Evolutionary conservation across 2,329 filamentous ascomycete genomes (phyloP).

Genomic region (Hypoxylon sp.): DNA sequence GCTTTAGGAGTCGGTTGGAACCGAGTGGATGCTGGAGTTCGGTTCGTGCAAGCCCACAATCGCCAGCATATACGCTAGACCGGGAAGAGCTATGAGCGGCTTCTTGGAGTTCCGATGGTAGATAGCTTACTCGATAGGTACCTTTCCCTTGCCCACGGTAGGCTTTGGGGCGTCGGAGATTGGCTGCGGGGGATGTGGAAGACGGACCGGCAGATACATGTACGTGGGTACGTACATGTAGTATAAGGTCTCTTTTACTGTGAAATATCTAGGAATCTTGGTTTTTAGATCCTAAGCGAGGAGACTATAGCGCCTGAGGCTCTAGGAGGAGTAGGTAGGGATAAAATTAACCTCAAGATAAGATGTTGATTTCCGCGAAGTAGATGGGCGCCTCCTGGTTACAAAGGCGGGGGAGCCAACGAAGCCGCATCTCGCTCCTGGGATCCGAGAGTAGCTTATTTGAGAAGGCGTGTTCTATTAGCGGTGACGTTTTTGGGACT

Average conservation of each 20-base stretch:
- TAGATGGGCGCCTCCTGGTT: conserved; percentile 1
- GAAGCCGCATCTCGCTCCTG: conserved; percentile 12
- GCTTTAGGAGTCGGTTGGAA: conserved; percentile 3
- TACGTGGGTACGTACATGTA: not conserved
- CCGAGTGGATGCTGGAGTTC: conserved; percentile 3
- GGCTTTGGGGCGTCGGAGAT: conserved; percentile 11
- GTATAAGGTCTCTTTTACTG: not conserved
- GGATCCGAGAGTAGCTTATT: conserved; percentile 13
- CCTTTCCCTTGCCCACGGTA: conserved; percentile 6
- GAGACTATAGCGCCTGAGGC: not conserved
- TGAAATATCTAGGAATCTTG: not conserved
- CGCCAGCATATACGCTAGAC: conserved; percentile 2
- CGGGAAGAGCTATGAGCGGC: conserved; percentile 18
- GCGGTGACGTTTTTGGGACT: conserved; percentile 25
- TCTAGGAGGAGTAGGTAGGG: not conserved
- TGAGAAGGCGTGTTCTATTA: conserved; percentile 19
- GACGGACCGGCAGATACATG: conserved; percentile 4
- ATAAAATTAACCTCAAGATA: not conserved
- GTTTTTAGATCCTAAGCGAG: not conserved
- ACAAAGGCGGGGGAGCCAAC: not conserved
- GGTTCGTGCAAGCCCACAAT: conserved; percentile 13
- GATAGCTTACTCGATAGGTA: conserved; percentile 5
- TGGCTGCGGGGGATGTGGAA: conserved; percentile 6
- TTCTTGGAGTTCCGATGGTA: conserved; percentile 20
- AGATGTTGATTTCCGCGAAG: conserved; percentile 2